Evolutionary conservation across 345 rosid species (phyloP).

Genomic region (Gossypium mustelinum): DNA sequence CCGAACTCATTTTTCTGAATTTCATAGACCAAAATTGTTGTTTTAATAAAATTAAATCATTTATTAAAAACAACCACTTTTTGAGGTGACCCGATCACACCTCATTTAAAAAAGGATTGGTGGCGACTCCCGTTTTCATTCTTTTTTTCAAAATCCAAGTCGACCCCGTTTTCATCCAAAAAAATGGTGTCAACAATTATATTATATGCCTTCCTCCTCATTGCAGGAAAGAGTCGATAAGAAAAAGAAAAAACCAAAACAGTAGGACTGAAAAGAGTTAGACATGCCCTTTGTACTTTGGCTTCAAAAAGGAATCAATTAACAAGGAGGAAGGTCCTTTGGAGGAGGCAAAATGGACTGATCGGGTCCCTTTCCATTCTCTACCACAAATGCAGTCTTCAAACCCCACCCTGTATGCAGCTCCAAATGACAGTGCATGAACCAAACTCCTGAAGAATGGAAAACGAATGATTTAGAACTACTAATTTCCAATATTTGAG

Average conservation of each 20-base stretch:
- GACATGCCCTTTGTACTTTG: not conserved
- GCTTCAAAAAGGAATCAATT: not conserved
- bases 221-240: constrained; percentile 6
- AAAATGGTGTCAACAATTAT: too few relatives aligned
- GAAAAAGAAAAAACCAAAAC: not conserved
- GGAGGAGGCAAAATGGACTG: constrained; percentile 50
- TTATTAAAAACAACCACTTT: too few relatives aligned
- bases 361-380: constrained; percentile 33
- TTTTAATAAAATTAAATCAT: too few relatives aligned
- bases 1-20: too few relatives aligned
- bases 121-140: too few relatives aligned
- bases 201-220: not conserved
- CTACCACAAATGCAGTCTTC: constrained; percentile 49
- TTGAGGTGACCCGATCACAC: too few relatives aligned
- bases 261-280: not conserved
- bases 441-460: constrained; percentile 46
- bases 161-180: too few relatives aligned
- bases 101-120: too few relatives aligned
- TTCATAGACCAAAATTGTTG: too few relatives aligned
- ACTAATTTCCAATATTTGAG: not conserved
- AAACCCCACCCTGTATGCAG: constrained; percentile 65
- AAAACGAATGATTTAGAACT: not conserved
- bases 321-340: constrained; percentile 46
- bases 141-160: too few relatives aligned
- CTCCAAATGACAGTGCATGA: constrained; percentile 64